Evolutionary conservation across 345 rosid species (phyloP), one percentile per base, ranked within the genome.

Genomic region (Heritiera littoralis): DNA sequence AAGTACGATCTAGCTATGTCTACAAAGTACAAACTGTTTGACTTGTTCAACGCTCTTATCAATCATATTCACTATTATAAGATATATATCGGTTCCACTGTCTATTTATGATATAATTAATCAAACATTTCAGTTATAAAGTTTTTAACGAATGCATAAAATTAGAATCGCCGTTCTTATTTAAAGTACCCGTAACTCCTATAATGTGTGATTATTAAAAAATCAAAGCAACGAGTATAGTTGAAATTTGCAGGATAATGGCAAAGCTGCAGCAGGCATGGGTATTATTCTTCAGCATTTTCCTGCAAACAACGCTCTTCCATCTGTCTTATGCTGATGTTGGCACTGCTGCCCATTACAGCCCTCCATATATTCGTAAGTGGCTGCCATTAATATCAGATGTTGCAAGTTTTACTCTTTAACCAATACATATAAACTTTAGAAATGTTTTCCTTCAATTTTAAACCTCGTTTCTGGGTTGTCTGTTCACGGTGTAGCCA

Each of bases 311-410:
- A 59, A 20, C 35, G 14, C 13, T 59, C n/a, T 0, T 72, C 65
- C 75, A 32, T 18, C 35, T 61, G 28, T 59, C 81, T 38, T 14
- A 5, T 28, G 86, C 78, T 5, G 91, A 90, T 11, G 73, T 90
- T 1, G 93, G 93, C 80, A 83, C 81, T 4, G 87, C 81, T 14
- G 81, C 85, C 13, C 85, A 43, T 28, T 90, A 88, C 78, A 56
- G 75, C 1, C 78, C 90, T 8, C 91, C 91, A 0, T 90, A 86
- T 74, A 18, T 85, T 49, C 93, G 93, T 88, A 81, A 79, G 90
- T 81, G 7, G 12, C 12, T 0, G 4, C 9, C 1, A 9, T 28
- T 9, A 13, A 0, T 30, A 64, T 64, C 6, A 9, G 23, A 30
- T 30, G 10, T 17, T 40, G 40, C 68, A 6, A 43, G 8, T 6